Base-by-base conservation (phyloP, 805 yeast species). In the Teunomyces tritomae region DNA sequence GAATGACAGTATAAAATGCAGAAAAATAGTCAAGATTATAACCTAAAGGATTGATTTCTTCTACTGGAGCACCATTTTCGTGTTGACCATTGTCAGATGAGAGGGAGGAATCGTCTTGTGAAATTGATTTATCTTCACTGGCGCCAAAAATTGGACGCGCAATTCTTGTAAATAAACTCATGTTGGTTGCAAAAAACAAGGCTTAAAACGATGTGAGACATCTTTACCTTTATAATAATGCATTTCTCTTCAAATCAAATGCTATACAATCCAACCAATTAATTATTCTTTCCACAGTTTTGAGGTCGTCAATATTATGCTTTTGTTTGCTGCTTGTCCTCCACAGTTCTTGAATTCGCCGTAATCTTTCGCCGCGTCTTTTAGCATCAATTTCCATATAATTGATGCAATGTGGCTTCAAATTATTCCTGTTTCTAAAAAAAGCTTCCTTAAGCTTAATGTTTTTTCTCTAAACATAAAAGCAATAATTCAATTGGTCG, bases 1-100 rank as follows among this genome's bases (percentile, higher is more conserved):
- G 85, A 57, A 84, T 71, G 47, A 84, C 80, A 47, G 84, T 67
- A 44, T 85, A 85, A 45, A 84, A 75, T 46, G 90, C 87, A 41
- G 85, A 51, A 13, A 43, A 34, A 17, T 50, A 50, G 41, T 52
- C 53, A 16, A 52, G 67, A 44, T 75, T 77, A 59, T 72, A 60
- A 3, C 74, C 74, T 49, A 69, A 55, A 1, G 74, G 74, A 30
- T 69, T 70, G 5, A 51, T 54, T 26, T 57, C 57, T 48, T 74
- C 78, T 7, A 71, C 70, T 8, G 78, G 78, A 5, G 75, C 75
- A 52, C 76, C 75, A 32, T 51, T 49, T 1, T 57, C 51, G 42
- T 62, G 57, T 28, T 53, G 66, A 2, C 32, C 48, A 8, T 17
- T 3, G 9, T 35, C 39, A 3, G 27, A 10, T 9, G 50, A 54